A percentile compares a stretch with the other conserved stretches of the same genome.
phyloP scores from a whole-genome alignment of 2,329 filamentous ascomycete species.

The Diaporthe capsici region DNA sequence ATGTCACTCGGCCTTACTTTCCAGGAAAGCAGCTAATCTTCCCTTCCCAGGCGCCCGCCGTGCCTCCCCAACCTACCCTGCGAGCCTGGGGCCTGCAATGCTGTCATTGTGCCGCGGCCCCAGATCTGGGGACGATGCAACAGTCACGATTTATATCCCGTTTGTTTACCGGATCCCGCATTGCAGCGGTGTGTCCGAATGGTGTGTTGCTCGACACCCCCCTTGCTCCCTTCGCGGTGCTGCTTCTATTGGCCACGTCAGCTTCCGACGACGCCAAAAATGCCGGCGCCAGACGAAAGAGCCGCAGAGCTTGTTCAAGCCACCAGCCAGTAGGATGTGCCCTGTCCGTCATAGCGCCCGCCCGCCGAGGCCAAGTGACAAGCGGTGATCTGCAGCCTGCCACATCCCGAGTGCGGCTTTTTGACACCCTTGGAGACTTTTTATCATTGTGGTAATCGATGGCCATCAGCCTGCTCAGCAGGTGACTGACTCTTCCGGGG shows the following conservation, averaged over 20 bases:
- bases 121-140: conserved; percentile 12
- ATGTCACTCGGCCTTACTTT: conserved; percentile 24
- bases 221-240: background rate
- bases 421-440: background rate
- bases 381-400: conserved; percentile 8
- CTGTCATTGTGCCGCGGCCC: background rate
- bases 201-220: conserved; percentile 21
- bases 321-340: conserved; percentile 4
- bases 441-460: background rate
- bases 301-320: conserved; percentile 27
- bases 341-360: background rate
- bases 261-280: conserved; percentile 7
- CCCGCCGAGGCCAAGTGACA: background rate
- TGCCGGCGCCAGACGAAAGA: conserved; percentile 7
- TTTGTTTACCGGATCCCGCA: conserved; percentile 5
- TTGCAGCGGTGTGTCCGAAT: conserved; percentile 27
- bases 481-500: background rate
- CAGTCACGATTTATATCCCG: conserved; percentile 23
- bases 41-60: background rate
- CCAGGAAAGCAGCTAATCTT: background rate
- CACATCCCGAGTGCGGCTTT: background rate
- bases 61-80: no score
- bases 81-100: background rate
- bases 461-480: background rate
- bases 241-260: conserved; percentile 28